These are phyloP conservation scores for Fraxinus anomala DNA, from an alignment of 257 asterid genomes.

Conservation along the genomic window DNA sequence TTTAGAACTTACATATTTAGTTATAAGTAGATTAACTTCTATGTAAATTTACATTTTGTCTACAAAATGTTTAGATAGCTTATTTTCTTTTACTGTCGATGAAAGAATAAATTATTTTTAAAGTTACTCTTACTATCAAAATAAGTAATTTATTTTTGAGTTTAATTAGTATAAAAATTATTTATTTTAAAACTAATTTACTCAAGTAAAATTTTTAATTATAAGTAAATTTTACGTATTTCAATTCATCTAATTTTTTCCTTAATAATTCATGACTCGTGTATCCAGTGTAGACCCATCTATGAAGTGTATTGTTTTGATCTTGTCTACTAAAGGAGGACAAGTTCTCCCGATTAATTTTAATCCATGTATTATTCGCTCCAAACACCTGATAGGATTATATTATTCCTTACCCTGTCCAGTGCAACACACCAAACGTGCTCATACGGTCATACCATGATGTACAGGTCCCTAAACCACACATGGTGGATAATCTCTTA, in stretches of 20 bases:
- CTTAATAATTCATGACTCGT: background rate
- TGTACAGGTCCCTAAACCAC: background rate
- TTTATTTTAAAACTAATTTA: no score
- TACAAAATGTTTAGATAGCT: background rate
- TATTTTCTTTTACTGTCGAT: background rate
- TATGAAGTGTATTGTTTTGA: background rate
- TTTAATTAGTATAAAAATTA: no score
- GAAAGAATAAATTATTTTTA: background rate
- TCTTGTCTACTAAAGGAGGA: background rate
- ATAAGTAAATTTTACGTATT: no score
- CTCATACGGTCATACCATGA: background rate
- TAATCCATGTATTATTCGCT: background rate
- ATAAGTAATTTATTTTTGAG: no score
- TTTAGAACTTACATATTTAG: background rate
- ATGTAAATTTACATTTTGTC: no score
- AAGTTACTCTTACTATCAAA: background rate
- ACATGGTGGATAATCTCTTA: conserved; percentile 1
- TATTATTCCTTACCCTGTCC: background rate
- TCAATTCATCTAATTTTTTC: background rate
- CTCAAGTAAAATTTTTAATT: no score
- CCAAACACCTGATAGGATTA: background rate
- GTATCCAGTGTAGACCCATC: background rate
- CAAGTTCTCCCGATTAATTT: background rate
- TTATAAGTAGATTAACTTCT: no score
- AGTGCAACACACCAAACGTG: background rate